phyloP scores from a whole-genome alignment of 2,329 filamentous ascomycete species.

The Tolypocladium sp. region DNA sequence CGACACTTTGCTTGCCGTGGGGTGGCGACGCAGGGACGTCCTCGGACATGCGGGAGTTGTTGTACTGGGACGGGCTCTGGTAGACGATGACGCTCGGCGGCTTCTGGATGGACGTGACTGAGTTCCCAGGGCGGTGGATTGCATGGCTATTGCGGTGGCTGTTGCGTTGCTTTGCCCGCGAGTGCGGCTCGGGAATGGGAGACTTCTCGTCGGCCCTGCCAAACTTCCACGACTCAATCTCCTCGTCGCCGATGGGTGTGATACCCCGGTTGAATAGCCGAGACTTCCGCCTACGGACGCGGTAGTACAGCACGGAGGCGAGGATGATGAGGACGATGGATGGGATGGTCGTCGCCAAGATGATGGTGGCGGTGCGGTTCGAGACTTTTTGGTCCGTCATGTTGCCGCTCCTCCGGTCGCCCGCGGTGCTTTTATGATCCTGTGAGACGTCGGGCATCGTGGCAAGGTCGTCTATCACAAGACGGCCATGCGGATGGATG shows the following conservation, averaged over 20 bases:
- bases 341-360: slow-evolving; percentile 41
- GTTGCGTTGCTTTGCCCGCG: not conserved
- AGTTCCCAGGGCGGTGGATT: slow-evolving; percentile 17
- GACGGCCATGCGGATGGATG: not conserved
- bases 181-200: not conserved
- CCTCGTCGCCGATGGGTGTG: slow-evolving; percentile 55
- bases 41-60: slow-evolving; percentile 12
- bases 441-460: not conserved
- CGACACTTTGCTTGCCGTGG: slow-evolving; percentile 32
- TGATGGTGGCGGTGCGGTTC: slow-evolving; percentile 37
- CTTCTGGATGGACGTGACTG: slow-evolving; percentile 29
- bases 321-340: slow-evolving; percentile 26
- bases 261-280: slow-evolving; percentile 44
- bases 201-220: slow-evolving; percentile 22
- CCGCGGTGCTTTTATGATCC: not conserved
- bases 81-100: slow-evolving; percentile 48
- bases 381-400: slow-evolving; percentile 1
- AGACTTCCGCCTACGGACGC: slow-evolving; percentile 27
- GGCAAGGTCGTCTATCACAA: not conserved
- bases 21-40: slow-evolving; percentile 20
- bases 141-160: slow-evolving; percentile 7
- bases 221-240: slow-evolving; percentile 55
- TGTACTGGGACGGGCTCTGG: slow-evolving; percentile 18
- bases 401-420: not conserved
- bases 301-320: slow-evolving; percentile 26